Base-by-base conservation (phyloP, 2,329 filamentous ascomycete species). In the Aspergillus nomiae region DNA sequence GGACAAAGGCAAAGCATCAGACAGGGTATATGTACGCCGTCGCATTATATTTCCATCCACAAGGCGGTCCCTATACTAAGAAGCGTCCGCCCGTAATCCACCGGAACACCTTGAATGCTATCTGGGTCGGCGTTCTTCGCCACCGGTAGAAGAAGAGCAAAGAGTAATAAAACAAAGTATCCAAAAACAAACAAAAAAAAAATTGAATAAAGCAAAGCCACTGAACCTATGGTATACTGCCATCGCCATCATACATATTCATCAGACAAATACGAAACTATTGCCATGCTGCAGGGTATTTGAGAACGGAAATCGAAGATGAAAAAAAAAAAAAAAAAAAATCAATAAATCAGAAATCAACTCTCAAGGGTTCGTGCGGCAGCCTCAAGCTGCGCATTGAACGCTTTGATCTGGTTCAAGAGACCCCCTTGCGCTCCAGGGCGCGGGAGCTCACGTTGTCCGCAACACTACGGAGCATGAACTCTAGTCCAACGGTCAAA, bases 311-410 rank as follows among this genome's bases (percentile, higher is more conserved):
- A 54, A 19, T 34, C 34, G 21, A 21, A 55, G 51, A 50, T 56
- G 62, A 19, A 21, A 57, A 43, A 45, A 58, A 63, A 38, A 58
- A 63, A 38, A 24, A 24, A 24, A 1, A 24, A 24, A 24, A 24
- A 24, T 24, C 1, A 24, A 24, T 24, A 24, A 24, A 24, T 58
- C 14, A 56, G 32, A 50, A 24, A 9, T 68, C 62, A 72, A 34
- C 67, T 66, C 62, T 75, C 74, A 10, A 77, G 62, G 41, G 58
- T 65, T 26, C 64, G 69, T 26, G 70, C 74, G 48, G 76, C 71
- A 51, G 64, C 69, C 64, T 82, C 80, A 24, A 82, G 72, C 65
- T 79, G 77, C 32, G 73, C 73, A 67, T 82, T 82, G 66, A 82
- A 82, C 2, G 67, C 65, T 56, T 73, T 76, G 36, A 82, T 74